phyloP scores from a whole-genome alignment of 2,329 filamentous ascomycete species.

The Nakataea oryzae region DNA sequence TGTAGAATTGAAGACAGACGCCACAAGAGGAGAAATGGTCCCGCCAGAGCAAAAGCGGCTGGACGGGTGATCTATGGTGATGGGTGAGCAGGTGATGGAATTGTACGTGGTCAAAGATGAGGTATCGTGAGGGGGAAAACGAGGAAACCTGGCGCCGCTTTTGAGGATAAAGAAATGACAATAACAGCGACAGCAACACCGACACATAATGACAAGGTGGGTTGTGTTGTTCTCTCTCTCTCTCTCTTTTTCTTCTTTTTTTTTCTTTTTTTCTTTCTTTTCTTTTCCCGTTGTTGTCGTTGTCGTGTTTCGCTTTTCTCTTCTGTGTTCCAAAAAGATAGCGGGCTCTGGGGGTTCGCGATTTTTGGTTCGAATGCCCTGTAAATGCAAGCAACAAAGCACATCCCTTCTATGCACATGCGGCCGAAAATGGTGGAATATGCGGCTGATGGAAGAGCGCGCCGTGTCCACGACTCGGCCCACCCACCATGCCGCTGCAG shows the following conservation, averaged over 20 bases:
- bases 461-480: background rate
- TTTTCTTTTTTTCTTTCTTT: background rate
- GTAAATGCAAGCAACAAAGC: slow-evolving; percentile 35
- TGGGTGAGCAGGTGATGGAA: background rate
- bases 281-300: background rate
- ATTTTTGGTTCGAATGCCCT: slow-evolving; percentile 35
- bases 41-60: background rate
- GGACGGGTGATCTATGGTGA: background rate
- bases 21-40: background rate
- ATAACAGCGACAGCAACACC: background rate
- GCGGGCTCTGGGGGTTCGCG: background rate
- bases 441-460: slow-evolving; percentile 7
- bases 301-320: background rate
- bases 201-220: background rate
- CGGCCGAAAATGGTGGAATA: slow-evolving; percentile 3
- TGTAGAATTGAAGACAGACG: background rate
- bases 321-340: background rate
- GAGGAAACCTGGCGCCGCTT: background rate
- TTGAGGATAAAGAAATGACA: background rate
- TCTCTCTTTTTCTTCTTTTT: background rate
- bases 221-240: background rate
- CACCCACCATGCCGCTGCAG: background rate
- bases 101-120: background rate
- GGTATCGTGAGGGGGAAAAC: background rate
- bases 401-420: slow-evolving; percentile 36